Evolutionary conservation across 1,284 basidiomycete species (phyloP).

Genomic region (Apiotrichum montevideense): DNA sequence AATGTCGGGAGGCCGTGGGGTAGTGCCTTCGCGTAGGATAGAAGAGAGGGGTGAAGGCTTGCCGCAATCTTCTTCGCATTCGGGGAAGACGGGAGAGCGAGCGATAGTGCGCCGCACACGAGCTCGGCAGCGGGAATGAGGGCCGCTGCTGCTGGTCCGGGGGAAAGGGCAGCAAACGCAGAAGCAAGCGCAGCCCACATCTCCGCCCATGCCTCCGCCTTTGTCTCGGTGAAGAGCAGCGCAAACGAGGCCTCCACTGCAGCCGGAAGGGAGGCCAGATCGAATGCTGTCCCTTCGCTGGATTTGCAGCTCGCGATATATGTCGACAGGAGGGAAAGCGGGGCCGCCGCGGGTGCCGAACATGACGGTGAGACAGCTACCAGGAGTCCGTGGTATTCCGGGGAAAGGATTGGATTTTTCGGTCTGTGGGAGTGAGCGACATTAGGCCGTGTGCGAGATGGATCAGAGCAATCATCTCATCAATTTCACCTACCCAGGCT

Average conservation of each 20-base stretch:
- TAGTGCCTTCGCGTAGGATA: conserved; percentile 16
- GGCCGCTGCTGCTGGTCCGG: neutral
- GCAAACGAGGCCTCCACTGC: conserved; percentile 8
- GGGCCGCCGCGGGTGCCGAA: conserved; percentile 7
- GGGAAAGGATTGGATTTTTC: conserved; percentile 14
- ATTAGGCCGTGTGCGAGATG: no score
- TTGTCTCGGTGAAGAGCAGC: conserved; percentile 16
- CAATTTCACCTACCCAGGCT: conserved; percentile 14
- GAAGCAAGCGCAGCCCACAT: conserved; percentile 20
- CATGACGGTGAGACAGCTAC: conserved; percentile 14
- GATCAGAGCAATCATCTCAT: neutral
- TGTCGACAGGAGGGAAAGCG: conserved; percentile 16
- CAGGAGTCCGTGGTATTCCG: conserved; percentile 24
- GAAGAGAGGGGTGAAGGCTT: conserved; percentile 18
- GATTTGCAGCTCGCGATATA: conserved; percentile 10
- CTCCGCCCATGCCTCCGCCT: conserved; percentile 32
- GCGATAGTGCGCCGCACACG: conserved; percentile 7
- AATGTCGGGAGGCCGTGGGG: conserved; percentile 12
- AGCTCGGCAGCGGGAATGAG: conserved; percentile 7
- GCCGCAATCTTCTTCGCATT: conserved; percentile 33
- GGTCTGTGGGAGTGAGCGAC: neutral
- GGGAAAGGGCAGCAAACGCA: conserved; percentile 1
- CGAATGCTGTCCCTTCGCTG: neutral
- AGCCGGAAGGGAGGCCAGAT: neutral
- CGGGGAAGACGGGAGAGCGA: conserved; percentile 10